Evolutionary conservation across 2,329 filamentous ascomycete species (phyloP).

Genomic region (Cryphonectria japonica): DNA sequence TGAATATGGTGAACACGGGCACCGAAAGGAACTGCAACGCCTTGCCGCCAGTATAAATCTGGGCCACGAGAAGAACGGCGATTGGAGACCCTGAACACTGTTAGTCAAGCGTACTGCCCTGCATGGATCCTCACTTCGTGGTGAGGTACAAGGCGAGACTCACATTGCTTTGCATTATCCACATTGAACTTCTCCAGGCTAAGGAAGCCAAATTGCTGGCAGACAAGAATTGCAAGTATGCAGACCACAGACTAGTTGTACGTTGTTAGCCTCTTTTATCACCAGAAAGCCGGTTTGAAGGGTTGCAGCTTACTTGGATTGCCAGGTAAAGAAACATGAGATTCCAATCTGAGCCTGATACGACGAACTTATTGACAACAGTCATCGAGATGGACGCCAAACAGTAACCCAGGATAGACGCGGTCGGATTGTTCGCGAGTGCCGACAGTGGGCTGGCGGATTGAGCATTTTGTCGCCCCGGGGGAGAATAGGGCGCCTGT

Average conservation of each 20-base stretch:
- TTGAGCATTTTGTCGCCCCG: conserved; percentile 33
- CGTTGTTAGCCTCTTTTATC: conserved; percentile 25
- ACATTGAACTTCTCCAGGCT: conserved; percentile 81
- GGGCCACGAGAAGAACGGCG: conserved; percentile 91
- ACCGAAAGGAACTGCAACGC: conserved; percentile 95
- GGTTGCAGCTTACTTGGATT: conserved; percentile 70
- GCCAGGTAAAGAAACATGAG: conserved; percentile 93
- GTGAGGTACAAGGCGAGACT: conserved; percentile 37
- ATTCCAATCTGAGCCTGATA: conserved; percentile 90
- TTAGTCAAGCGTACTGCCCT: neutral
- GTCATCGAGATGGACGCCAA: conserved; percentile 98
- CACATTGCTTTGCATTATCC: conserved; percentile 92
- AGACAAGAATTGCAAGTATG: conserved; percentile 78
- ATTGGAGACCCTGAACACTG: conserved; percentile 84
- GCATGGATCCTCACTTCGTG: neutral
- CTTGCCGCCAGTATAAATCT: conserved; percentile 98
- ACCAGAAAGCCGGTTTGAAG: neutral
- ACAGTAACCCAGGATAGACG: conserved; percentile 90
- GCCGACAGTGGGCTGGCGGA: conserved; percentile 46
- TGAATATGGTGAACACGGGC: conserved; percentile 99
- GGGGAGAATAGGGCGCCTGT: conserved; percentile 35
- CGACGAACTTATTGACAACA: conserved; percentile 97
- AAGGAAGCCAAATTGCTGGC: conserved; percentile 82
- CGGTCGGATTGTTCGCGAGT: conserved; percentile 73
- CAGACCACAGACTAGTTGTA: conserved; percentile 79